Evolutionary conservation across 192 early-diverging fungal genomes (phyloP).

Genomic region (Phycomyces blakesleeanus): DNA sequence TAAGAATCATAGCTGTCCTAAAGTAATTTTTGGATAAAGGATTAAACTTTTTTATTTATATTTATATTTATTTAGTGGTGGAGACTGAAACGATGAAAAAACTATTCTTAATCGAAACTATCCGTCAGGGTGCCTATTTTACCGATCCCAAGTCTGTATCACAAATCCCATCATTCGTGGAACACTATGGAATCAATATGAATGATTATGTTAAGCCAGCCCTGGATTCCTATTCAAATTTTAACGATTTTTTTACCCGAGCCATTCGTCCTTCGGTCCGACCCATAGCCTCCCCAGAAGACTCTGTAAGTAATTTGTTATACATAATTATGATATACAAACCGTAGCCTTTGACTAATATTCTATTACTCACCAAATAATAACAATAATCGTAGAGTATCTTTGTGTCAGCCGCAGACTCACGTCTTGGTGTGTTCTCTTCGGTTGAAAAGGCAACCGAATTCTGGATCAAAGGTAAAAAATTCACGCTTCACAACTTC

Average conservation of each 20-base stretch:
- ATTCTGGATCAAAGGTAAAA: constrained; percentile 71
- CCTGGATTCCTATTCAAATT: constrained; percentile 48
- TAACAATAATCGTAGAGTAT: no score
- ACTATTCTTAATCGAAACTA: constrained; percentile 29
- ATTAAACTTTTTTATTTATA: neutral
- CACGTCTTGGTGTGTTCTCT: constrained; percentile 54
- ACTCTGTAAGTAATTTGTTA: constrained; percentile 30
- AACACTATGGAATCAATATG: constrained; percentile 63
- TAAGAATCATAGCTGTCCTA: no score
- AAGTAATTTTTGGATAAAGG: no score
- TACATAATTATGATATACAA: no score
- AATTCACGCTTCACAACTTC: constrained; percentile 56
- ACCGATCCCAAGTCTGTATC: constrained; percentile 24
- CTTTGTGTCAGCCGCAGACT: constrained; percentile 42
- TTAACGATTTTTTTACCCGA: constrained; percentile 76
- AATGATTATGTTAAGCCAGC: constrained; percentile 55
- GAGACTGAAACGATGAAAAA: constrained; percentile 15
- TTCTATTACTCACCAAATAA: neutral
- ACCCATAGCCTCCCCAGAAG: constrained; percentile 30
- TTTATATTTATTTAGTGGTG: constrained; percentile 12
- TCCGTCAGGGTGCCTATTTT: constrained; percentile 25
- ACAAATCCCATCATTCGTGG: constrained; percentile 64
- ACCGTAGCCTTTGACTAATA: neutral
- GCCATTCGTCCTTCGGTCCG: constrained; percentile 60
- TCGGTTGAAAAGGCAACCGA: constrained; percentile 47